A percentile compares a stretch with the other conserved stretches of the same genome.
Evolutionary conservation across 1,284 basidiomycete species (phyloP).

Genomic region (Ceratobasidium sp.): DNA sequence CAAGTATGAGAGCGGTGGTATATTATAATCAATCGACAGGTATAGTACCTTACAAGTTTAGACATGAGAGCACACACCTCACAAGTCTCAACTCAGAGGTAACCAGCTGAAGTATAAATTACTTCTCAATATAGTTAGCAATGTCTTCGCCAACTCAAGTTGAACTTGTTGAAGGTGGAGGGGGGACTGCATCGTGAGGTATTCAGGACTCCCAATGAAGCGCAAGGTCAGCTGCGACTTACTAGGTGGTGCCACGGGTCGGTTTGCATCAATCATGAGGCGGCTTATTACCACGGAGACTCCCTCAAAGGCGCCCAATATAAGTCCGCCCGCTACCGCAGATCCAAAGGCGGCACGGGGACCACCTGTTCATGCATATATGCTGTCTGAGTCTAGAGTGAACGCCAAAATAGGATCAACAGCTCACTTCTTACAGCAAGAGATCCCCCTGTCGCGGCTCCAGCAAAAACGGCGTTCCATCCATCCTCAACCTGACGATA

Average conservation of each 20-base stretch:
- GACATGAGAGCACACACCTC: too few relatives aligned
- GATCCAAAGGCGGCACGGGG: neutral
- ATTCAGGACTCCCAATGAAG: neutral
- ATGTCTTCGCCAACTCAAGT: neutral
- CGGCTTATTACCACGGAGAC: neutral
- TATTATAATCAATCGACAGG: too few relatives aligned
- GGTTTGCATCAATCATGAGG: neutral
- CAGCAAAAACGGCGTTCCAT: constrained; percentile 19
- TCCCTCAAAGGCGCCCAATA: constrained; percentile 16
- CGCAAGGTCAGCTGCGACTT: neutral
- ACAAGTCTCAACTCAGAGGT: too few relatives aligned
- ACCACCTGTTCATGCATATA: constrained; percentile 5
- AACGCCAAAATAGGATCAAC: neutral
- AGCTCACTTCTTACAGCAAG: constrained; percentile 15
- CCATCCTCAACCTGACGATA: constrained; percentile 17
- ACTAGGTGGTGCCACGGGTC: constrained; percentile 17
- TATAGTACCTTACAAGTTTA: too few relatives aligned
- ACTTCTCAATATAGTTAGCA: too few relatives aligned
- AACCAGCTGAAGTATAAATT: too few relatives aligned
- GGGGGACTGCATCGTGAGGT: neutral
- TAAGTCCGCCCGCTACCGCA: neutral
- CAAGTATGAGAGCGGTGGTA: too few relatives aligned
- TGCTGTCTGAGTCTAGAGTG: neutral
- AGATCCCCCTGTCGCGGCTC: constrained; percentile 12
- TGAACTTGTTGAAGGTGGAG: neutral